phyloP scores from a whole-genome alignment of 306 rosid genomes.

The Elaeagnus macrophylla region DNA sequence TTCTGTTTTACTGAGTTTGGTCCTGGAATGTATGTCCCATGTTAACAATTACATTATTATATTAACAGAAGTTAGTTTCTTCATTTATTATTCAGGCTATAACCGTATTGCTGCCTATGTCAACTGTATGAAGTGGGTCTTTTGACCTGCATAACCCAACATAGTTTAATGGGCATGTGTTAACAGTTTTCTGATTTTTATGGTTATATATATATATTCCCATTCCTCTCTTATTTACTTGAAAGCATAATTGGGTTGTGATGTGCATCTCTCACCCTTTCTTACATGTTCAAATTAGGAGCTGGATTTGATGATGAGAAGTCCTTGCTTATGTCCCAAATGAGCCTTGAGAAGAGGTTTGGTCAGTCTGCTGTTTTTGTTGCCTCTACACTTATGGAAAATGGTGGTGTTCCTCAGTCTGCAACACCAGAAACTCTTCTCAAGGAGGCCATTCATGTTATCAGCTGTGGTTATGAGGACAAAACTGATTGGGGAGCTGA shows the following conservation, averaged over 20 bases:
- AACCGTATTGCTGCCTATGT: too few relatives aligned
- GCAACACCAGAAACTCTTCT: conserved; percentile 93
- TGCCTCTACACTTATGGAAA: conserved; percentile 95
- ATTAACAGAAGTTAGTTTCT: too few relatives aligned
- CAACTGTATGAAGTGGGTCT: too few relatives aligned
- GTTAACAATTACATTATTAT: too few relatives aligned
- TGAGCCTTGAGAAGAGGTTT: conserved; percentile 91
- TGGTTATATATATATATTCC: too few relatives aligned
- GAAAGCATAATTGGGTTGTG: not conserved
- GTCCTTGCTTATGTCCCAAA: conserved; percentile 73
- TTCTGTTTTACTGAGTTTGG: not conserved
- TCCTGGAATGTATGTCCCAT: too few relatives aligned
- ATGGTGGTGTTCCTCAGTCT: conserved; percentile 96
- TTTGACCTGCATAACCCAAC: too few relatives aligned
- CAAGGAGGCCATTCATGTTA: conserved; percentile 97
- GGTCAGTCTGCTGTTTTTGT: conserved; percentile 91
- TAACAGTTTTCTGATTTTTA: too few relatives aligned
- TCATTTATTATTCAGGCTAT: too few relatives aligned
- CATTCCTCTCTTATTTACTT: not conserved
- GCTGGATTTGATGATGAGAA: conserved; percentile 93
- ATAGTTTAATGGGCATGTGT: too few relatives aligned
- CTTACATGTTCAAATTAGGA: conserved; percentile 34
- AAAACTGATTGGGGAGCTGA: conserved; percentile 90
- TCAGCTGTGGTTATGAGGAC: conserved; percentile 98
- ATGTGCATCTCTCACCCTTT: not conserved